Conservation (phyloP, 1,284 basidiomycete genomes). For the Pseudozyma pruni region DNA sequence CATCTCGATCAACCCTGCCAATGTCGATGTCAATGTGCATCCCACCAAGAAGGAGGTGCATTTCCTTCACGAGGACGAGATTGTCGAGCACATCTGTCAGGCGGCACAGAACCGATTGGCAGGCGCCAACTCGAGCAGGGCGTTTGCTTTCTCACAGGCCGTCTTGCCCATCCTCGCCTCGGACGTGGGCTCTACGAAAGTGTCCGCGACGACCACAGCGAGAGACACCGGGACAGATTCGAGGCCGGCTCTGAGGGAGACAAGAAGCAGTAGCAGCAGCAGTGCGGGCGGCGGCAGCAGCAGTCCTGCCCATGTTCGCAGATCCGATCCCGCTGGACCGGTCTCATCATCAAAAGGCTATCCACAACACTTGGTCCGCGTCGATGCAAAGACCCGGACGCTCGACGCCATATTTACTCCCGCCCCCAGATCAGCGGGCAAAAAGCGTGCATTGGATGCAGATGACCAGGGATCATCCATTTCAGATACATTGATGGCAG, state of each 20-base stretch:
- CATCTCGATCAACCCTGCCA: slow-evolving; percentile 82
- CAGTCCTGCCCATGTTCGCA: slow-evolving; percentile 9
- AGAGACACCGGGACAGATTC: background rate
- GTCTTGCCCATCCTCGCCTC: slow-evolving; percentile 30
- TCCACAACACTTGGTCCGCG: slow-evolving; percentile 92
- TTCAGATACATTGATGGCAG: slow-evolving; percentile 6
- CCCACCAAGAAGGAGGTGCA: slow-evolving; percentile 97
- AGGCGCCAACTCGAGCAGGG: slow-evolving; percentile 60
- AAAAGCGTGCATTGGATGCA: slow-evolving; percentile 21
- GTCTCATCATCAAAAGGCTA: slow-evolving; percentile 48
- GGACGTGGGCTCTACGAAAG: slow-evolving; percentile 2
- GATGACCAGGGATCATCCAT: background rate
- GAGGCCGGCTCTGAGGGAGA: slow-evolving; percentile 10
- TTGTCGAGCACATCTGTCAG: slow-evolving; percentile 80
- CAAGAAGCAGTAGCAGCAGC: slow-evolving; percentile 26
- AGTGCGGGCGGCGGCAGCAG: slow-evolving; percentile 11
- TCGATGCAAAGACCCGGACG: slow-evolving; percentile 85
- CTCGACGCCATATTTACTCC: slow-evolving; percentile 78
- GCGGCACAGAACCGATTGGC: slow-evolving; percentile 44
- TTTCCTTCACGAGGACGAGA: slow-evolving; percentile 90
- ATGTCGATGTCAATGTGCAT: slow-evolving; percentile 97
- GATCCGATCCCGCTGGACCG: slow-evolving; percentile 7
- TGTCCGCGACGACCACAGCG: background rate
- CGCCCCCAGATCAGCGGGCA: slow-evolving; percentile 7
- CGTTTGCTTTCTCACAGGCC: slow-evolving; percentile 51